Evolutionary conservation across 2,329 filamentous ascomycete species (phyloP).

Genomic region (Fusarium concolor): DNA sequence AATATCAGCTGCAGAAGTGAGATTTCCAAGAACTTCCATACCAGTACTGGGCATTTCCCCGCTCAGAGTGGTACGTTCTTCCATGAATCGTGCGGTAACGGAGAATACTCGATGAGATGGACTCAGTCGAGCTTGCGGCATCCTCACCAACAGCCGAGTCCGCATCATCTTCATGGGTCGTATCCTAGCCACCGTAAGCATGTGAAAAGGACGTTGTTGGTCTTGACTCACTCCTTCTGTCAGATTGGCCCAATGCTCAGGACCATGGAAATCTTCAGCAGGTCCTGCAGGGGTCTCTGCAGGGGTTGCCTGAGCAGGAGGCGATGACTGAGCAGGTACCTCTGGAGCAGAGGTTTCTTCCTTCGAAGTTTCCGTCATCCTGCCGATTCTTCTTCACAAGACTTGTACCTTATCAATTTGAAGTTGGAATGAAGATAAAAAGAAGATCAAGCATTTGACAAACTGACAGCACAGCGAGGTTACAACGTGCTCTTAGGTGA

Average conservation of each 20-base stretch:
- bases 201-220: fast-evolving
- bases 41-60: constrained; percentile 43
- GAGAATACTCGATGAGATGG: constrained; percentile 40
- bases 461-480: not conserved
- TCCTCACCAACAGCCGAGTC: constrained; percentile 37
- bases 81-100: constrained; percentile 40
- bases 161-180: not conserved
- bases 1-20: not conserved
- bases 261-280: too few species aligned
- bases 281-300: too few species aligned
- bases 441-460: not conserved
- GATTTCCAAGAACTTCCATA: not conserved
- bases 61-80: constrained; percentile 40
- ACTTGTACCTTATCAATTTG: too few species aligned
- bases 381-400: fast-evolving
- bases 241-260: constrained; percentile 13
- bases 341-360: fast-evolving
- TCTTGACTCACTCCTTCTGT: not conserved
- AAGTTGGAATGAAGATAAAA: too few species aligned
- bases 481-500: too few species aligned
- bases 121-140: constrained; percentile 36
- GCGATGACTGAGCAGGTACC: too few species aligned
- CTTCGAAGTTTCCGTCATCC: not conserved
- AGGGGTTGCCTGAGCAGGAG: too few species aligned
- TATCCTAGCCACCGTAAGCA: not conserved